phyloP scores from a whole-genome alignment of 768 basidiomycete genomes.

The Boletus edulis region DNA sequence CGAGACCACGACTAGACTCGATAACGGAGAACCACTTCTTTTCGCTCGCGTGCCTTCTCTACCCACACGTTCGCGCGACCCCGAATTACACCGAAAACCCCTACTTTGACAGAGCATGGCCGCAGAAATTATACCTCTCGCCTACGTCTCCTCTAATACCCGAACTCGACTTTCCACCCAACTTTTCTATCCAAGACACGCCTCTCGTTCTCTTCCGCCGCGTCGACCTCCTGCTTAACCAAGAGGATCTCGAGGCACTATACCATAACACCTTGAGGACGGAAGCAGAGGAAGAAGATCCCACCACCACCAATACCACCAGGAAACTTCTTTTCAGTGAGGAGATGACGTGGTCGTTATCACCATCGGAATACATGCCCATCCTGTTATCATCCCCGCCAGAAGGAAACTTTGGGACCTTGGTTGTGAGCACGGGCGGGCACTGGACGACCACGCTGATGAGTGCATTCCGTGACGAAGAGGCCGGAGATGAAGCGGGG shows the following conservation, averaged over 20 bases:
- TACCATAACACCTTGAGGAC: conserved; percentile 32
- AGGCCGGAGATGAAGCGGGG: conserved; percentile 32
- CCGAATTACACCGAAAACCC: conserved; percentile 56
- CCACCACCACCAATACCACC: conserved; percentile 22
- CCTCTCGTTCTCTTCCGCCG: conserved; percentile 67
- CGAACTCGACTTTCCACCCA: conserved; percentile 42
- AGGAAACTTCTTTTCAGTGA: conserved; percentile 48
- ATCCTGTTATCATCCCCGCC: conserved; percentile 46
- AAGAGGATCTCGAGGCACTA: conserved; percentile 45
- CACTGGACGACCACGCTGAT: conserved; percentile 68
- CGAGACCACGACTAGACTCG: conserved; percentile 43
- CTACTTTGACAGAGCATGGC: conserved; percentile 62
- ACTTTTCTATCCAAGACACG: conserved; percentile 54
- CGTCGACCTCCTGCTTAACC: conserved; percentile 55
- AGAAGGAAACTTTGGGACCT: conserved; percentile 53
- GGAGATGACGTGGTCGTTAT: conserved; percentile 52
- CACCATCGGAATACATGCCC: conserved; percentile 51
- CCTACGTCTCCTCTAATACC: conserved; percentile 41
- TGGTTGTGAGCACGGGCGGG: conserved; percentile 63
- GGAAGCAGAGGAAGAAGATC: conserved; percentile 16
- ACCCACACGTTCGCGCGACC: conserved; percentile 64
- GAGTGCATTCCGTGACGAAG: conserved; percentile 37
- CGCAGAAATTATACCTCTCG: conserved; percentile 61
- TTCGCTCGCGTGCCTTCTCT: conserved; percentile 63
- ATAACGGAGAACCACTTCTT: conserved; percentile 75